Evolutionary conservation across 495 filamentous ascomycete genomes (phyloP).

Genomic region (Penicillium goetzii): DNA sequence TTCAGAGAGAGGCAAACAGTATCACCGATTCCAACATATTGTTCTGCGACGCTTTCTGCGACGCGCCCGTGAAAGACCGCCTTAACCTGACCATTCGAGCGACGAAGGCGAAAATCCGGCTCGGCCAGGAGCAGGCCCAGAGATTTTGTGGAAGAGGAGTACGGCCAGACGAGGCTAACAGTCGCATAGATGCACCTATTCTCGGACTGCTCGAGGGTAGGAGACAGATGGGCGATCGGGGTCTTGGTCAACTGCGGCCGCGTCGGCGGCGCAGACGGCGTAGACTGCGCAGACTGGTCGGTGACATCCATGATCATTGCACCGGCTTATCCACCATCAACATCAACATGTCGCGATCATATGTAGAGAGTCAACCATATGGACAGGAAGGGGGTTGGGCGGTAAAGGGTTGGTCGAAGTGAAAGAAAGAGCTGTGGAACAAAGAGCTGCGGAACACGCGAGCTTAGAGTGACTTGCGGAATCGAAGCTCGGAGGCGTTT

Average conservation of each 20-base stretch:
- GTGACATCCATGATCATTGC: constrained; percentile 43
- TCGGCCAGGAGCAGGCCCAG: constrained; percentile 81
- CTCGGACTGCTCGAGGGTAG: constrained; percentile 44
- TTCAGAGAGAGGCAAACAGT: constrained; percentile 68
- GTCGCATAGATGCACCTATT: constrained; percentile 60
- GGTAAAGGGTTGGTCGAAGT: neutral
- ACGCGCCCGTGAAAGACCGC: constrained; percentile 72
- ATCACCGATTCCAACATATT: constrained; percentile 75
- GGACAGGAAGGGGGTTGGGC: neutral
- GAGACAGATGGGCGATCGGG: constrained; percentile 71
- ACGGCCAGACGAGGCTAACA: constrained; percentile 90
- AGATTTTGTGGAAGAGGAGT: constrained; percentile 71
- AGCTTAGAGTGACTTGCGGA: constrained; percentile 16
- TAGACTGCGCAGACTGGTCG: constrained; percentile 30
- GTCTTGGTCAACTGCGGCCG: constrained; percentile 41
- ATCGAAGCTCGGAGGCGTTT: neutral
- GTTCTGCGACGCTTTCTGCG: constrained; percentile 69
- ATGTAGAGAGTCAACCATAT: neutral
- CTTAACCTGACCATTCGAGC: constrained; percentile 78
- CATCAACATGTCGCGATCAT: constrained; percentile 17
- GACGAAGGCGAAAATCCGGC: constrained; percentile 82
- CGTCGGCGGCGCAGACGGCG: constrained; percentile 28
- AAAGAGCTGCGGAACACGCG: constrained; percentile 10
- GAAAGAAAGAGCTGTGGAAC: constrained; percentile 9
- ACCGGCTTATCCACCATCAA: constrained; percentile 26